Evolutionary conservation across 2,329 filamentous ascomycete genomes (phyloP), one percentile per base, ranked within the genome.

Genomic region (Zasmidium angulare): DNA sequence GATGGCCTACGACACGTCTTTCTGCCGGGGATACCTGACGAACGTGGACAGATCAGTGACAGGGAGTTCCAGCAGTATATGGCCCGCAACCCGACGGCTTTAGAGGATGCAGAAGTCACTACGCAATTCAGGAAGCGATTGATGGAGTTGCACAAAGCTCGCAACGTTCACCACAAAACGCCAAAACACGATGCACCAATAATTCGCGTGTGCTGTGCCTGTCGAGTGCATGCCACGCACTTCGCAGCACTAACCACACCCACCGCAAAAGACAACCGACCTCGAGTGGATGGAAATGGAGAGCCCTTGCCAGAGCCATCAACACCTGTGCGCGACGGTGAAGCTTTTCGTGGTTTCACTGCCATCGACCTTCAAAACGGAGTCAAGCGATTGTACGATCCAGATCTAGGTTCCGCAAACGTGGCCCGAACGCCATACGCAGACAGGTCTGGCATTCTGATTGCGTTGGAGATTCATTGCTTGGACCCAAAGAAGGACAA

Each of bases 191-290:
- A 58, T 14, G 54, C 65, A 14, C 69, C 71, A 4, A 59, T 50
- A 12, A 68, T 73, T 40, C 64, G 64, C 14, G 63, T 72, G 46
- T 64, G 64, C 23, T 71, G 69, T 54, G 67, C 68, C 6, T 72
- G 68, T 57, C 67, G 71, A 40, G 66, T 73, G 2, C 64, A 67
- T 43, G 36, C 61, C 2, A 56, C 67, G 9, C 70, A 72, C 48
- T 72, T 72, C 57, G 50, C 55, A 31, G 55, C 59, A 9, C 52
- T 73, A 46, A 70, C 69, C 26, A 58, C 57, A 12, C 55, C 62
- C 9, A 56, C 59, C 6, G 47, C 55, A 21, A 40, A 22, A 17
- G 55, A 53, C 26, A 47, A 31, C 36, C 53, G 53, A 10, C 53
- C 55, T 50, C 20, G 46, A 49, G 46, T n/a, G 46, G 17, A 23